These are phyloP conservation scores for Pichia cactophila DNA, from an alignment of 1,139 yeast species.

Conservation along the genomic window DNA sequence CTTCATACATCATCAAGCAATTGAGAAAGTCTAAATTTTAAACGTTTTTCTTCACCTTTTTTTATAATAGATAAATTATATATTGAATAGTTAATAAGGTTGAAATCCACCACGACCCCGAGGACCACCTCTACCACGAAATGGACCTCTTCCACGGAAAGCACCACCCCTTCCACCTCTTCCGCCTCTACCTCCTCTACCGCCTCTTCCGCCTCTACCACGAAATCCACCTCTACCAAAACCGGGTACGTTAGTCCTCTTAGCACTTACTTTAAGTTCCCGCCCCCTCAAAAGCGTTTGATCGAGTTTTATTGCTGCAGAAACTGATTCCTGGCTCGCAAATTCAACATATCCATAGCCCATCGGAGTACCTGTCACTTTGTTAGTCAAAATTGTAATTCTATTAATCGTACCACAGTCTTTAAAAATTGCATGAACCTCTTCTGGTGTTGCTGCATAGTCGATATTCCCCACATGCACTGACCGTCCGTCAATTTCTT, in stretches of 20 bases:
- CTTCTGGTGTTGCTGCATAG: constrained; percentile 50
- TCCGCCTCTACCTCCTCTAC: constrained; percentile 30
- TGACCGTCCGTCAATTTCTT: constrained; percentile 51
- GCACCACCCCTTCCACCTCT: constrained; percentile 19
- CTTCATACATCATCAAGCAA: constrained; percentile 27
- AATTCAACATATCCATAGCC: constrained; percentile 71
- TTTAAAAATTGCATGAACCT: constrained; percentile 47
- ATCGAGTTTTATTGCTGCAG: constrained; percentile 45
- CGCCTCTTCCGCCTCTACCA: constrained; percentile 31
- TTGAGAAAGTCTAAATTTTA: constrained; percentile 21
- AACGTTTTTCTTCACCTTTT: not conserved
- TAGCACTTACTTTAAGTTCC: constrained; percentile 49
- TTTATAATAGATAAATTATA: not conserved
- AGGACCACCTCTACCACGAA: constrained; percentile 25
- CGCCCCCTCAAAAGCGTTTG: constrained; percentile 49
- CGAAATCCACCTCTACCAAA: constrained; percentile 31
- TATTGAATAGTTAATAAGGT: not conserved
- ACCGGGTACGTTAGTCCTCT: constrained; percentile 65
- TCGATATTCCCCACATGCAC: constrained; percentile 59
- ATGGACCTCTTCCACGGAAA: not conserved
- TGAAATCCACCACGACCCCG: constrained; percentile 29
- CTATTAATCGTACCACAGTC: constrained; percentile 48
- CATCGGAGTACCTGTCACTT: constrained; percentile 53
- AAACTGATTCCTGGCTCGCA: constrained; percentile 38
- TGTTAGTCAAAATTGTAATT: constrained; percentile 52